A percentile compares a stretch with the other conserved stretches of the same genome.
These are phyloP conservation scores for Phytophthora colocasiae DNA, from an alignment of 352 stramenopile genomes.

Conservation along the genomic window DNA sequence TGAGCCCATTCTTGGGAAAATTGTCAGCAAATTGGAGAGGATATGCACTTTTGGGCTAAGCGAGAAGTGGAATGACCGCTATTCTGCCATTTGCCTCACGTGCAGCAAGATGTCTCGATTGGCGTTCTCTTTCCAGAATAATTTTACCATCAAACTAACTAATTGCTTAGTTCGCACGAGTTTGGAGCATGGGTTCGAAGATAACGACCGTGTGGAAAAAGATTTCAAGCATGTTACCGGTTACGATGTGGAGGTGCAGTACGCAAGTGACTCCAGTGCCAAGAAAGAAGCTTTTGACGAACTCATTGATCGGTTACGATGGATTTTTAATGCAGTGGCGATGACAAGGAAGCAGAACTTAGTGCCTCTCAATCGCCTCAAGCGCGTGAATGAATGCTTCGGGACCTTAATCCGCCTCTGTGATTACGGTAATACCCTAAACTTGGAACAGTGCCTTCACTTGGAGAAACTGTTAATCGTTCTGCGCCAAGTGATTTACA, in stretches of 20 bases:
- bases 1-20: conserved; percentile 15
- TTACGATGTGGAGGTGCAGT: conserved; percentile 7
- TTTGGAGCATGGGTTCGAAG: conserved; percentile 14
- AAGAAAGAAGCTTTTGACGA: conserved; percentile 23
- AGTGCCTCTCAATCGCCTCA: conserved; percentile 14
- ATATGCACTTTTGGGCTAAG: conserved; percentile 13
- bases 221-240: conserved; percentile 13
- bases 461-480: conserved; percentile 26
- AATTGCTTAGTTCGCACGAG: background rate
- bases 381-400: conserved; percentile 19
- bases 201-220: background rate
- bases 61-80: conserved; percentile 25
- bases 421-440: conserved; percentile 20
- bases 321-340: conserved; percentile 22
- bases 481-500: conserved; percentile 25
- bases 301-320: conserved; percentile 24
- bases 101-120: conserved; percentile 23
- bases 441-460: conserved; percentile 23
- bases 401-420: conserved; percentile 10
- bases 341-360: conserved; percentile 14
- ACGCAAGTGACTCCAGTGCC: background rate
- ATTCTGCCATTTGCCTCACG: conserved; percentile 14
- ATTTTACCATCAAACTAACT: background rate
- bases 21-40: conserved; percentile 6
- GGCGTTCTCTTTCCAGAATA: conserved; percentile 10